Evolutionary conservation across 2,329 filamentous ascomycete species (phyloP), one percentile per base, ranked within the genome.

Genomic region (Penicillium sp.): DNA sequence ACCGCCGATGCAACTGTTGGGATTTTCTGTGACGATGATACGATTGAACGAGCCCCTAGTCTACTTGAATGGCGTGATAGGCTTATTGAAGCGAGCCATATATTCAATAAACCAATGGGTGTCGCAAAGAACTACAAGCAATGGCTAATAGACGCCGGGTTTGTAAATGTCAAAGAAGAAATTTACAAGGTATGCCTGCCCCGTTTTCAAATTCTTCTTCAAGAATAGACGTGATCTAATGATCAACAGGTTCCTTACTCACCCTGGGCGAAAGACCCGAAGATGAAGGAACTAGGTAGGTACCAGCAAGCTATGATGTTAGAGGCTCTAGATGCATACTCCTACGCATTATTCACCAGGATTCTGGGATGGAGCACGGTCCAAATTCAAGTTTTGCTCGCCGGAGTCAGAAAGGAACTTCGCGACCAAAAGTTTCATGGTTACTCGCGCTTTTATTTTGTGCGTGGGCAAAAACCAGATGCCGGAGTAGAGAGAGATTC

Each of bases 251-350:
- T 61, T 6, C 58, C 58, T 4, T 60, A 46, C n/a, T 51, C 50
- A 14, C 59, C 67, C 12, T 82, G 80, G 79, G 76, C 78, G 0
- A 74, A 72, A 47, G 74, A 79, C 28, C 67, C 69, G 3, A 69
- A 72, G 21, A 71, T 77, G 50, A 83, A 81, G 63, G 72, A 80
- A 48, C 61, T 82, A 1, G 80, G 79, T 5, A 38, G 53, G 30
- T 63, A 56, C 20, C 30, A 61, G 16, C 54, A 45, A 18, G 47
- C 52, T 1, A 55, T 62, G 43, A 57, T 66, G 28, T 50, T 57
- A 14, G 59, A 65, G 42, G 59, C 61, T 21, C 43, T 67, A 5
- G 61, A 66, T 42, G 59, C 61, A 2, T 62, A 62, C 16, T 61
- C 63, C 5, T 55, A 65, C 59, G 62, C 64, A n/a, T 48, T 67